These are phyloP conservation scores for Leishmania major DNA, from an alignment of 208 protist genomes.

Conservation along the genomic window DNA sequence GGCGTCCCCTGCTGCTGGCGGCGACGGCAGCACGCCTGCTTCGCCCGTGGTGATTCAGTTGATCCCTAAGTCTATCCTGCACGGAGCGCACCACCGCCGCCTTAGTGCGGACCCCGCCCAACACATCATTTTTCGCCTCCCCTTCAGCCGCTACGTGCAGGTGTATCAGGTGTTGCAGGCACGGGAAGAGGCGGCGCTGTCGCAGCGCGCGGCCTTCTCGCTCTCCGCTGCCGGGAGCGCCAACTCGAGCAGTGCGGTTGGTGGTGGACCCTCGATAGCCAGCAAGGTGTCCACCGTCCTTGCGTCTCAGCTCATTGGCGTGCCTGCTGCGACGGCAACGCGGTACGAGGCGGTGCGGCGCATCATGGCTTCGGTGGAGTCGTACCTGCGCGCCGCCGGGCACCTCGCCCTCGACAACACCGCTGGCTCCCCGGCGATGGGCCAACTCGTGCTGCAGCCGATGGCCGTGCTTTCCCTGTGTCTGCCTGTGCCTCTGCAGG, in stretches of 20 bases:
- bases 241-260: background rate
- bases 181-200: constrained; percentile 49
- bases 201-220: constrained; percentile 15
- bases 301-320: constrained; percentile 46
- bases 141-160: constrained; percentile 66
- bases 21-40: background rate
- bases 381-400: constrained; percentile 48
- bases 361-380: constrained; percentile 57
- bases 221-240: background rate
- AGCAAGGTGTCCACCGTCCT: constrained; percentile 30
- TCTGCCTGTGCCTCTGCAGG: constrained; percentile 45
- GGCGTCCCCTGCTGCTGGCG: background rate
- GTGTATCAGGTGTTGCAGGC: constrained; percentile 80
- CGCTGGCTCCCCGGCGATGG: constrained; percentile 6
- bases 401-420: constrained; percentile 38
- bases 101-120: constrained; percentile 62
- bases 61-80: constrained; percentile 79
- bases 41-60: constrained; percentile 78
- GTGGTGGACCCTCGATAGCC: constrained; percentile 2
- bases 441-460: constrained; percentile 36
- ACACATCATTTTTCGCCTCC: constrained; percentile 71
- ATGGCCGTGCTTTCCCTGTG: constrained; percentile 54
- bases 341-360: constrained; percentile 70
- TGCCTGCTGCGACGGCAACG: constrained; percentile 51
- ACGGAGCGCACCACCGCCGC: constrained; percentile 75